Base-by-base conservation (phyloP, 2,329 filamentous ascomycete species). In the Lizonia empirigonia region DNA sequence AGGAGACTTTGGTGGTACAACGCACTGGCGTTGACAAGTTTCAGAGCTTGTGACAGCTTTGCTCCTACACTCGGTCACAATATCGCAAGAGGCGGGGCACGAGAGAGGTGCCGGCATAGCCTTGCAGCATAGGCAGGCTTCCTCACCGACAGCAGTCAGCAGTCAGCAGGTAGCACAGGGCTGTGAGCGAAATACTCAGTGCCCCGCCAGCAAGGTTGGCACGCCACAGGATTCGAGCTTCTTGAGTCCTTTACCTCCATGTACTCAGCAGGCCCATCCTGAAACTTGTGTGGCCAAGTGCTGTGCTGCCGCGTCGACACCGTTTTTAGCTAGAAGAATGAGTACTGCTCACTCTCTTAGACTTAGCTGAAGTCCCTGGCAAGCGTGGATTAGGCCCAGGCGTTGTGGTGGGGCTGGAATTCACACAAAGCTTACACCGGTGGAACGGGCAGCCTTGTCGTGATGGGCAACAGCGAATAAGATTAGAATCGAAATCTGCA, bases 381-480 rank as follows among this genome's bases (percentile, higher is more conserved):
- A 19, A 18, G 7, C 27, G 15, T 18, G 37, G 19, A 24, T 20
- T 30, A 24, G 15, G 15, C 37, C 37, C 16, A 13, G 19, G 13
- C 10, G 1, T 34, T 19, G 24, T 10, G 22, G 26, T 22, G 13
- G 44, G 41, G 36, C 36, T 34, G 40, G 22, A 26, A 33, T n/a
- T n/a, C n/a, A 33, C 2, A 5, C 19, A 41, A 15, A 12, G 33
- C 16, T 20, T n/a, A n/a, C n/a, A 39, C 49, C 49, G 44, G 44
- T 52, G 33, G n/a, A 52, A 38, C 42, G 26, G 49, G 29, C 42
- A 47, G 49, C 49, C 37, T 44, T 42, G 33, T 46, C 33, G 42
- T 29, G 38, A 19, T 37, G 32, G 22, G 26, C 13, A 20, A 27
- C 6, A 24, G 36, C 41, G 42, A 41, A 36, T 32, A 13, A 27